Evolutionary conservation across 2,329 filamentous ascomycete species (phyloP).

Genomic region (Alternaria gansuensis): DNA sequence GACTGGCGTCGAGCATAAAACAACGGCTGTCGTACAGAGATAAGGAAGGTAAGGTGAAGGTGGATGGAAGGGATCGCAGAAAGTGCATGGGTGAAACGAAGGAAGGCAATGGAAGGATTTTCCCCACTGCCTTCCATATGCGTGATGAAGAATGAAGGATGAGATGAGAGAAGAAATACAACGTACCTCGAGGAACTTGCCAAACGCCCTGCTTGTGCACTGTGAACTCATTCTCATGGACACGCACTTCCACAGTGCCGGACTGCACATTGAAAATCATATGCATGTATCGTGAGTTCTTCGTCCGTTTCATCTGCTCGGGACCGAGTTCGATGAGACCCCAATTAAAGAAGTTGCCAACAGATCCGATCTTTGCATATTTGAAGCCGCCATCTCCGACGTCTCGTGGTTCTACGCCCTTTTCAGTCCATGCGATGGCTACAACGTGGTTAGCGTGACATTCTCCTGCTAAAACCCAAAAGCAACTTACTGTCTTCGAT

Average conservation of each 20-base stretch:
- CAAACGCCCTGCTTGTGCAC: conserved; percentile 89
- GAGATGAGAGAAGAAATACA: conserved; percentile 8
- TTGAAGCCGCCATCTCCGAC: conserved; percentile 76
- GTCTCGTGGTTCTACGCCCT: conserved; percentile 65
- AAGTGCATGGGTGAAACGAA: background rate
- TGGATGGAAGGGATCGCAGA: background rate
- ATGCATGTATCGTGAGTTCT: conserved; percentile 95
- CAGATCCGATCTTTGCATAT: conserved; percentile 77
- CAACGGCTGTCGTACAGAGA: conserved; percentile 43
- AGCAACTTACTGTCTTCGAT: conserved; percentile 52
- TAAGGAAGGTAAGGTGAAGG: conserved; percentile 4
- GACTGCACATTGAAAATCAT: conserved; percentile 93
- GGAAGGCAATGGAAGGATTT: background rate
- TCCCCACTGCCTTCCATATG: background rate
- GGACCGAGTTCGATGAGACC: conserved; percentile 90
- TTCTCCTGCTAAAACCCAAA: background rate
- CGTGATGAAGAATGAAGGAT: too few relatives aligned
- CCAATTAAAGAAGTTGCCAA: conserved; percentile 79
- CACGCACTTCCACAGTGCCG: conserved; percentile 81
- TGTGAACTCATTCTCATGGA: conserved; percentile 78
- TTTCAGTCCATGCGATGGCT: conserved; percentile 69
- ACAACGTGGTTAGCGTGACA: conserved; percentile 28
- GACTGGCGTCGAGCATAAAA: conserved; percentile 37
- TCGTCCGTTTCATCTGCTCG: conserved; percentile 82
- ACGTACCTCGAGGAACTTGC: conserved; percentile 92